Percentiles rank a stretch among this genome's conserved stretches.
Conservation (phyloP, 345 rosid genomes). For the Populus alba region DNA sequence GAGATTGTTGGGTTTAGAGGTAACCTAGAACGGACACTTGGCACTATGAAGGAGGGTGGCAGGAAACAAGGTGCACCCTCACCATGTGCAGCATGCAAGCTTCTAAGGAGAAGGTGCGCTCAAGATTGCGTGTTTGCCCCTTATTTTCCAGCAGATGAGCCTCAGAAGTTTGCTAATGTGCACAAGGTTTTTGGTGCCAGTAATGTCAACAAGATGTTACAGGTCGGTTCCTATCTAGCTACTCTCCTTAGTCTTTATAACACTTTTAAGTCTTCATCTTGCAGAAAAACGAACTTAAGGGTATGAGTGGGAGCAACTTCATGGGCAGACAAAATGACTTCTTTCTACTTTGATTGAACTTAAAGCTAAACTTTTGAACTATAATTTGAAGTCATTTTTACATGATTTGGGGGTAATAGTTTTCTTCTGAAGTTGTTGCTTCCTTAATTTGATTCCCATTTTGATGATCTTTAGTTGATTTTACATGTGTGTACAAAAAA, state of each 20-base stretch:
- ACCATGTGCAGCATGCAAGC: conserved; percentile 94
- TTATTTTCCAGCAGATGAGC: conserved; percentile 81
- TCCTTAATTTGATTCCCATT: background rate
- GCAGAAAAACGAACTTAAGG: background rate
- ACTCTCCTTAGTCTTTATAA: background rate
- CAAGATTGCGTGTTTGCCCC: conserved; percentile 83
- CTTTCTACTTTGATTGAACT: background rate
- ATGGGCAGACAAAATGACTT: background rate
- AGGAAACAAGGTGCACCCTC: conserved; percentile 54
- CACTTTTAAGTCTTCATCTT: background rate
- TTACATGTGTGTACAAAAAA: background rate
- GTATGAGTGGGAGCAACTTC: background rate
- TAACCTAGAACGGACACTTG: background rate
- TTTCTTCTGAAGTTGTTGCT: background rate
- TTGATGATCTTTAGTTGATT: background rate
- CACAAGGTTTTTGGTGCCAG: conserved; percentile 97
- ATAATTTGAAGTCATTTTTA: background rate
- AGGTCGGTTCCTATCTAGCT: conserved; percentile 38
- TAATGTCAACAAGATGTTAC: conserved; percentile 88
- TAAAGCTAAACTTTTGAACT: background rate
- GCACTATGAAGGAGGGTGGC: conserved; percentile 43
- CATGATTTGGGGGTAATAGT: background rate
- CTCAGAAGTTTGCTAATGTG: conserved; percentile 80
- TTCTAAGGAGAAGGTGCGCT: conserved; percentile 78
- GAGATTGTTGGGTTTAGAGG: background rate